Evolutionary conservation across 2,329 filamentous ascomycete genomes (phyloP).

Genomic region (Fusarium sublunatum): DNA sequence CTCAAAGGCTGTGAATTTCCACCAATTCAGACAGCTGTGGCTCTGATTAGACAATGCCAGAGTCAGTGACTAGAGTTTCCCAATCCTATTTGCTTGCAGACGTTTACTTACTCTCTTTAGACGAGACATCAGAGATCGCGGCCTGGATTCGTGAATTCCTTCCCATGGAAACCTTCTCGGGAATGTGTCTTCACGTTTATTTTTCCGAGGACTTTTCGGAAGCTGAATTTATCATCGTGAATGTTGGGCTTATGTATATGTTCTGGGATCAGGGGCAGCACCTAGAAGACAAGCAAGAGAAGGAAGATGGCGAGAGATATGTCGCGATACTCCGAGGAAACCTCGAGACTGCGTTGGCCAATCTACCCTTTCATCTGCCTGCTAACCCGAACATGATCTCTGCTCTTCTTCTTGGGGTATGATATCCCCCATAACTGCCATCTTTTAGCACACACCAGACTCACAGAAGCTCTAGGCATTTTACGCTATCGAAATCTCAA

Average conservation of each 20-base stretch:
- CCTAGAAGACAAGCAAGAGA: conserved; percentile 26
- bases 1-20: conserved; percentile 38
- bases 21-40: conserved; percentile 41
- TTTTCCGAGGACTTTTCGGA: conserved; percentile 49
- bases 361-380: conserved; percentile 49
- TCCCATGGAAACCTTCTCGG: conserved; percentile 46
- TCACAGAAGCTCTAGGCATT: conserved; percentile 42
- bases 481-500: conserved; percentile 50
- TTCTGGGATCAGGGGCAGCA: conserved; percentile 43
- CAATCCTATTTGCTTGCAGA: background rate
- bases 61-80: conserved; percentile 25
- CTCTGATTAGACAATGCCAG: conserved; percentile 36
- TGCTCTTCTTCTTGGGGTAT: conserved; percentile 43
- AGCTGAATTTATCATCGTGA: conserved; percentile 51
- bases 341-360: conserved; percentile 49
- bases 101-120: conserved; percentile 6
- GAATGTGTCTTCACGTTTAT: conserved; percentile 50
- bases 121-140: conserved; percentile 37
- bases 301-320: conserved; percentile 42
- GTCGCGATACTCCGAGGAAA: conserved; percentile 45
- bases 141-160: conserved; percentile 49
- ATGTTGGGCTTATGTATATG: conserved; percentile 48
- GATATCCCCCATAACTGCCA: background rate
- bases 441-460: background rate
- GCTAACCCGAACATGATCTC: conserved; percentile 46